Evolutionary conservation across 495 filamentous ascomycete genomes (phyloP), one percentile per base, ranked within the genome.

Genomic region (Annulohypoxylon nitens): DNA sequence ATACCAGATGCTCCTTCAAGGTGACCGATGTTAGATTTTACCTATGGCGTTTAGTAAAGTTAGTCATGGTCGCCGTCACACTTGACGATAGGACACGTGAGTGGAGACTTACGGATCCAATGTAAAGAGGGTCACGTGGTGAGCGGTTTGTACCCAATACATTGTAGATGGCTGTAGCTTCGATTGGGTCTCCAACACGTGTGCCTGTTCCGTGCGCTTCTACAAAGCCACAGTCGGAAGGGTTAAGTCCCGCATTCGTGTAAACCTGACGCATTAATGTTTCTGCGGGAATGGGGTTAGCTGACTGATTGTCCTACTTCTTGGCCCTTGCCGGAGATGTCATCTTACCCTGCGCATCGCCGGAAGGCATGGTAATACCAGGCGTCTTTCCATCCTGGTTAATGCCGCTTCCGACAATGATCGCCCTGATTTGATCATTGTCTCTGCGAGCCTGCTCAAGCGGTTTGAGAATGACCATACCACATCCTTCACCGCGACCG

Each of bases 361-460:
- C 81, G 45, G 81, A 88, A 0, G 90, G 90, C 76, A 88, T 81
- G 1, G 86, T 90, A 41, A 92, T 90, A 11, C 87, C 86, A 0
- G 83, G 81, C 1, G 88, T 88, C 48, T 84, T 86, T 36, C 88
- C 88, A 75, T 91, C 88, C 61, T 90, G 84, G 70, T 92, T 92
- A 39, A 88, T 76, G 0, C 85, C 86, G 39, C 86, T 86, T 5
- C 81, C 85, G 16, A 85, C 83, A 61, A 94, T 89, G 16, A 93
- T 82, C 12, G 86, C 88, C 57, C 89, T 82, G 45, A 93, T 88
- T 6, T 87, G 85, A 61, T 89, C 86, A 23, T 85, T 84, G 69
- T 88, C 86, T 48, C 66, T 77, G 36, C 87, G 77, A n/a, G 87
- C 91, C 63, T 89, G 84, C n/a, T 79, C 75, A 3, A 93, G 80